Conservation (phyloP, 2,329 filamentous ascomycete genomes). For the Calcarisporium arbuscula region DNA sequence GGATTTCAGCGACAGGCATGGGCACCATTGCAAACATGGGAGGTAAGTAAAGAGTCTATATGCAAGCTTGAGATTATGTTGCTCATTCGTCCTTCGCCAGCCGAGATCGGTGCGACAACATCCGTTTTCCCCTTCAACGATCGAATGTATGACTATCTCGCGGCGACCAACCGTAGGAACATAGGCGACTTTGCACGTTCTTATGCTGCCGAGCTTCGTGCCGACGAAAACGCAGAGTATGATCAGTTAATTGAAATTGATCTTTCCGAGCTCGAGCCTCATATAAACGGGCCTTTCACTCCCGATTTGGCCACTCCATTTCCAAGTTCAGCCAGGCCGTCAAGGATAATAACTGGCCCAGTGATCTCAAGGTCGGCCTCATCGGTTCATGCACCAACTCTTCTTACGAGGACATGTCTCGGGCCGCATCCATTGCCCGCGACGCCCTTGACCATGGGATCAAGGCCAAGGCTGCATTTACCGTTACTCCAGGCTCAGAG, state of each 20-base stretch:
- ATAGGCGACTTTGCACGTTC: constrained; percentile 85
- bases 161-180: constrained; percentile 79
- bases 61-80: background rate
- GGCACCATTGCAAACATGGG: constrained; percentile 72
- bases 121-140: constrained; percentile 98
- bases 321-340: constrained; percentile 95
- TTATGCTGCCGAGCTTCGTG: constrained; percentile 79
- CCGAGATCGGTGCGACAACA: constrained; percentile 79
- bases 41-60: too few species aligned
- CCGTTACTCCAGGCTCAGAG: constrained; percentile 92
- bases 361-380: constrained; percentile 91
- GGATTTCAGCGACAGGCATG: constrained; percentile 78
- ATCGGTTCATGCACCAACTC: constrained; percentile 98
- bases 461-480: constrained; percentile 91
- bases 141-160: constrained; percentile 93
- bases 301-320: constrained; percentile 94
- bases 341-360: constrained; percentile 91
- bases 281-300: constrained; percentile 98
- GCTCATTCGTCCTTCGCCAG: too few species aligned
- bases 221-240: constrained; percentile 89
- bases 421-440: constrained; percentile 82
- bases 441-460: constrained; percentile 88
- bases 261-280: constrained; percentile 87
- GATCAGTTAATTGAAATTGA: constrained; percentile 96
- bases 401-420: constrained; percentile 82